Evolutionary conservation across 768 basidiomycete species (phyloP), one percentile per base, ranked within the genome.

Genomic region (Filobasidium floriforme): DNA sequence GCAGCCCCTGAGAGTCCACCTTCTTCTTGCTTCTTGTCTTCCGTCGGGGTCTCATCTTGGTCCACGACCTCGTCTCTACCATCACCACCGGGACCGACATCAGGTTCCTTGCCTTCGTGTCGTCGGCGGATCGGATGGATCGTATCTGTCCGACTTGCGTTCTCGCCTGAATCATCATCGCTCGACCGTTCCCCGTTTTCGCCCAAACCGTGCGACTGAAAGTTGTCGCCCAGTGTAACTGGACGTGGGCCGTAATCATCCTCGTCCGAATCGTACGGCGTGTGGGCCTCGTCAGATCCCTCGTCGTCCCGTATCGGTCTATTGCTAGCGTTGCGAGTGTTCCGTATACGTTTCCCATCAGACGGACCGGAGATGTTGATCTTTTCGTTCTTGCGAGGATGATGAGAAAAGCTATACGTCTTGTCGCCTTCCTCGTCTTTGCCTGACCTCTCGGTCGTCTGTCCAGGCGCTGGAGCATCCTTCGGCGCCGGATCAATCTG

Each of bases 401-500:
- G 59, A 52, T 65, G 57, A 9, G 44, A 65, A 41, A 65, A 65
- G 44, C 29, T 57, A 24, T 65, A 65, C 5, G 43, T 46, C 7
- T 59, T 65, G 18, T 28, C 11, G 12, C 40, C 64, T 1, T 28
- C 64, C 10, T 18, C 18, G 19, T 60, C 59, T 3, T 41, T 65
- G 3, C 18, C 32, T 15, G 43, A 65, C 29, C 44, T 41, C 41
- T 60, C 43, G 18, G 64, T 65, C 4, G 57, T 60, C 32, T 65
- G 64, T 10, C 64, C 64, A 4, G 64, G 64, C 5, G 64, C 59
- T 12, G 57, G 41, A 24, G 64, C 57, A 15, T 65, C 64, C 29
- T 51, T 24, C 26, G 59, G 64, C 1, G 59, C 64, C 29, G 64
- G 59, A 59, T 65, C 64, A 41, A 65, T 52, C 46, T 65, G 64